Evolutionary conservation across 257 asterid genomes (phyloP).

Genomic region (Plantago elongata): DNA sequence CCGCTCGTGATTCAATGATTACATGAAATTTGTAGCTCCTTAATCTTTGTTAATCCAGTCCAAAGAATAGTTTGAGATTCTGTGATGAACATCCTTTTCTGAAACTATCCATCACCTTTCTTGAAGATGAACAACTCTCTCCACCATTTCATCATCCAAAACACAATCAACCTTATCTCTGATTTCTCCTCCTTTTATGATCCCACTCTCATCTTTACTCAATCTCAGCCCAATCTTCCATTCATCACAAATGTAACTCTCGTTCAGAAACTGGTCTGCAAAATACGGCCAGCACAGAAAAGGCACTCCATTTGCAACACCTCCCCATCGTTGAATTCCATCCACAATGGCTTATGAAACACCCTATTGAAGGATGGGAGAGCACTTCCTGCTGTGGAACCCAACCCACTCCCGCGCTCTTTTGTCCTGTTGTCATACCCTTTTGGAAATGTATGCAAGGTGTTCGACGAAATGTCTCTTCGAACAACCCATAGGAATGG

Average conservation of each 20-base stretch:
- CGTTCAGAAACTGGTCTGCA: conserved; percentile 12
- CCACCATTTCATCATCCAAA: neutral
- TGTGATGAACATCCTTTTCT: conserved; percentile 9
- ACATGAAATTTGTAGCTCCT: too few species aligned
- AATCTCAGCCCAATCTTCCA: conserved; percentile 17
- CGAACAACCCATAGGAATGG: conserved; percentile 47
- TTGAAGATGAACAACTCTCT: conserved; percentile 14
- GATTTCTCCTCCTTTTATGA: conserved; percentile 2
- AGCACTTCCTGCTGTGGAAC: conserved; percentile 19
- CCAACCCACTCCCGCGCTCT: conserved; percentile 17
- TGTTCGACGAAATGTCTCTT: conserved; percentile 1
- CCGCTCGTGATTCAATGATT: too few species aligned
- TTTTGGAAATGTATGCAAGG: neutral
- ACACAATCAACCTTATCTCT: conserved; percentile 4
- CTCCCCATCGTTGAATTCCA: conserved; percentile 21
- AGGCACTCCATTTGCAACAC: conserved; percentile 11
- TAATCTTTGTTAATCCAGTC: conserved; percentile 7
- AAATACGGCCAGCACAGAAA: conserved; percentile 23
- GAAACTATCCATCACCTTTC: conserved; percentile 6
- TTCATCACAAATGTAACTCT: conserved; percentile 11
- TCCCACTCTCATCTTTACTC: conserved; percentile 12
- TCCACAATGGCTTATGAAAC: conserved; percentile 22
- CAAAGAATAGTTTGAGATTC: conserved; percentile 11
- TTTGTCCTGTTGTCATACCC: conserved; percentile 4
- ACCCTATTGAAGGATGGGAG: conserved; percentile 3